Evolutionary conservation across 208 protist species (phyloP).

Genomic region (Leishmania martiniquensis): DNA sequence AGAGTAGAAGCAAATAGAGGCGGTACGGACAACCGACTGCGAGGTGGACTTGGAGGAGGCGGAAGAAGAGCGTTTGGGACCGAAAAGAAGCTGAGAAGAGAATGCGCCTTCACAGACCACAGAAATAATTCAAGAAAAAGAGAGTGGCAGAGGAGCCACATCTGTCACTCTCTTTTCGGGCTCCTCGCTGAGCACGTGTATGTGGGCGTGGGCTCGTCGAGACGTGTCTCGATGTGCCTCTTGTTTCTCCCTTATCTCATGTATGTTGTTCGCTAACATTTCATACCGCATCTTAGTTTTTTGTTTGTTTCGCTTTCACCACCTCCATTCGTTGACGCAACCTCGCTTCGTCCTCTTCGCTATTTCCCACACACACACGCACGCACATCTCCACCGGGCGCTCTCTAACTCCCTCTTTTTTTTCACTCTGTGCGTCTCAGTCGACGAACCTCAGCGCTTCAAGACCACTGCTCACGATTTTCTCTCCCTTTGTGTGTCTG

Average conservation of each 20-base stretch:
- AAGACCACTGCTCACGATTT: background rate
- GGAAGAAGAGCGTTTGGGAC: background rate
- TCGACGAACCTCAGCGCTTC: background rate
- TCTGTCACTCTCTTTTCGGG: background rate
- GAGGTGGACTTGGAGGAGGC: background rate
- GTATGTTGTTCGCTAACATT: background rate
- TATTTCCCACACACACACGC: no score
- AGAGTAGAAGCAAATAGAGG: background rate
- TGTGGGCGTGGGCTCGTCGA: background rate
- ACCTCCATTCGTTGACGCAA: background rate
- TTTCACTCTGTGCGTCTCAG: background rate
- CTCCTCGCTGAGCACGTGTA: background rate
- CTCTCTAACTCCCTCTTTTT: background rate
- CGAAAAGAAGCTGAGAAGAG: background rate
- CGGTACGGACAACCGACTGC: background rate
- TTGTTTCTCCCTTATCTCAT: background rate
- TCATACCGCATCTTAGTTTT: background rate
- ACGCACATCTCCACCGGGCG: background rate
- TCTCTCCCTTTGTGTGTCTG: background rate
- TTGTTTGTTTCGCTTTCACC: background rate
- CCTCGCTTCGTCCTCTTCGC: background rate
- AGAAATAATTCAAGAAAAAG: no score
- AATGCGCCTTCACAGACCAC: background rate
- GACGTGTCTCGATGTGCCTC: background rate
- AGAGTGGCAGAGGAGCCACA: background rate